phyloP scores from a whole-genome alignment of 2,329 filamentous ascomycete species.

The Ambrosiella beaveri region DNA sequence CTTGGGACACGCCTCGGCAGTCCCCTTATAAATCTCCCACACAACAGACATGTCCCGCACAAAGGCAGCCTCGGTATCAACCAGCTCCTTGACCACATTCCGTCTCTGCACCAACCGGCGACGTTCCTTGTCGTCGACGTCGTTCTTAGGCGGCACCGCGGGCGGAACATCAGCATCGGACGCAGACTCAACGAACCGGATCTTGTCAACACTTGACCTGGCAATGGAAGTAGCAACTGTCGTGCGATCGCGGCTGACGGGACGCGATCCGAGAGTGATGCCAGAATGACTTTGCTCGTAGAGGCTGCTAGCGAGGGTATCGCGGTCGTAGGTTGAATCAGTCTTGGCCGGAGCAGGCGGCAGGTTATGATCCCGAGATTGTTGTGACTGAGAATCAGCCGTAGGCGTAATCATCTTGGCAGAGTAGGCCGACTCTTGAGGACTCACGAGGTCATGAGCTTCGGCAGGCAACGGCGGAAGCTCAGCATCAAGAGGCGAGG shows the following conservation, averaged over 20 bases:
- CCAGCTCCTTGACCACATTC: slow-evolving; percentile 75
- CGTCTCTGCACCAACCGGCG: slow-evolving; percentile 65
- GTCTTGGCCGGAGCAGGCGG: slow-evolving; percentile 29
- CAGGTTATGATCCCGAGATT: slow-evolving; percentile 32
- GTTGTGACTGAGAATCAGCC: slow-evolving; percentile 4
- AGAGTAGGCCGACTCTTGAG: not conserved
- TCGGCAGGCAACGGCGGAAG: slow-evolving; percentile 7
- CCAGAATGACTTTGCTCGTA: slow-evolving; percentile 20
- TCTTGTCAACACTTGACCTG: slow-evolving; percentile 8
- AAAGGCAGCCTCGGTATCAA: slow-evolving; percentile 79
- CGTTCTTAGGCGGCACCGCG: slow-evolving; percentile 11
- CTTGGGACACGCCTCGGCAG: slow-evolving; percentile 63
- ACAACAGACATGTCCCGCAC: slow-evolving; percentile 93
- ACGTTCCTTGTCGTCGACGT: slow-evolving; percentile 26
- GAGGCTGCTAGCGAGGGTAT: slow-evolving; percentile 12
- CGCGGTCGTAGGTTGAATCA: slow-evolving; percentile 6
- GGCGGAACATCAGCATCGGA: slow-evolving; percentile 11
- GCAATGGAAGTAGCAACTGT: slow-evolving; percentile 12
- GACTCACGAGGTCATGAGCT: not conserved
- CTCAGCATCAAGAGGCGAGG: slow-evolving; percentile 12
- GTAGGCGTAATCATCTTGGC: not conserved
- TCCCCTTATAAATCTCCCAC: slow-evolving; percentile 94
- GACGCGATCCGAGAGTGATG: slow-evolving; percentile 27
- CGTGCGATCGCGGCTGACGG: slow-evolving; percentile 25
- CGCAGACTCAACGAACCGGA: slow-evolving; percentile 3